Base-by-base conservation (phyloP, 2,329 filamentous ascomycete species). In the Knoxdaviesia proteae region DNA sequence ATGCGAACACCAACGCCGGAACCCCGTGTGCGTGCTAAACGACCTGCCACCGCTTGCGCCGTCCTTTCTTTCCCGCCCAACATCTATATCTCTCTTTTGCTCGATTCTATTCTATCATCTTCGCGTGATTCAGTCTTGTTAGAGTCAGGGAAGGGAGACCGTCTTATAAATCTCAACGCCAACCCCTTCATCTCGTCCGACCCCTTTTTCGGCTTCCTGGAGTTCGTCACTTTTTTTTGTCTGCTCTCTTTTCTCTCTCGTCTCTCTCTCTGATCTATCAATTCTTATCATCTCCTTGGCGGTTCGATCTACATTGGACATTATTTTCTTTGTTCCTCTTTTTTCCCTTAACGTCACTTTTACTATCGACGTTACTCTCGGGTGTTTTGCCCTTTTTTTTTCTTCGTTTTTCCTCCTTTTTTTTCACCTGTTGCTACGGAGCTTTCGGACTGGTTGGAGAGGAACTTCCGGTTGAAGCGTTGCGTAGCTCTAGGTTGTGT, bases 11-110 rank as follows among this genome's bases (percentile, higher is more conserved):
- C 46, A 71, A 73, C 52, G 60, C 62, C 43, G 62, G 60, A 50
- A 70, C 69, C 20, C 62, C 65, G 46, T 76, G 71, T 59, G 65
- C 63, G 51, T 76, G 71, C 60, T 76, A 67, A 52, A 52, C 32
- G 41, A 49, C 50, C 20, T 48, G 20, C 20, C 20, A 20, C 20
- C 20, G 20, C 20, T 20, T 20, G 2, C 20, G 20, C 20, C 20
- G 20, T 3, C 20, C 20, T 20, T 20, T 20, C 20, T 20, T 20
- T 20, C 3, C 3, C 20, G 20, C 20, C 20, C 20, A 20, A 20
- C 20, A 20, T 20, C 20, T 20, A 20, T 20, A 20, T 20, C 3
- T 20, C 20, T 20, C 20, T 20, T 20, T 20, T 20, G 20, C 20
- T 20, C 20, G 20, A 20, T 20, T 20, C 20, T 20, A 20, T 20